Conservation (phyloP, 2,329 filamentous ascomycete species). For the Teratosphaeria nubilosa region DNA sequence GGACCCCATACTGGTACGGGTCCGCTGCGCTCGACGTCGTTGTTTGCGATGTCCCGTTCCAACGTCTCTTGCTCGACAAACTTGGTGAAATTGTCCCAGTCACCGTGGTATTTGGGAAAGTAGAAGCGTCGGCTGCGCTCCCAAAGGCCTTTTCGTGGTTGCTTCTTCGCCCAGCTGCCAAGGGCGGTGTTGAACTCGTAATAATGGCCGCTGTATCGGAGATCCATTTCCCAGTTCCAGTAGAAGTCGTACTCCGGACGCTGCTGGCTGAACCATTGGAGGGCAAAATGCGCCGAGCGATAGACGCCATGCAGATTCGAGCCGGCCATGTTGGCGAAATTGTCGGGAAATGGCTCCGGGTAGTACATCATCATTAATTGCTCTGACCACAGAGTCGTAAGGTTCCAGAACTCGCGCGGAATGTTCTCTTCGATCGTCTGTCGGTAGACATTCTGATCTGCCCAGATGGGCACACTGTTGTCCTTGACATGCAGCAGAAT, state of each 20-base stretch:
- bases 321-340: constrained; percentile 51
- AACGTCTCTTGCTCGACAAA: constrained; percentile 51
- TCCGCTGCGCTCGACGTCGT: constrained; percentile 40
- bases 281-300: constrained; percentile 46
- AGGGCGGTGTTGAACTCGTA: constrained; percentile 68
- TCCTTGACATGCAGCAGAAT: constrained; percentile 80
- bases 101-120: constrained; percentile 58
- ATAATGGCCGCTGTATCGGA: constrained; percentile 69
- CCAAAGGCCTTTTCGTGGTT: constrained; percentile 64
- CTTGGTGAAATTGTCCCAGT: constrained; percentile 57
- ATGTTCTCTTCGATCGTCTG: constrained; percentile 57
- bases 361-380: constrained; percentile 87
- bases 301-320: constrained; percentile 80
- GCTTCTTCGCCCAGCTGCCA: constrained; percentile 51
- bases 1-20: constrained; percentile 57
- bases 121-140: constrained; percentile 65
- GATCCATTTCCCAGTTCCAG: constrained; percentile 90
- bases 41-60: constrained; percentile 38
- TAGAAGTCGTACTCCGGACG: constrained; percentile 43
- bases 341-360: constrained; percentile 73
- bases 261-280: constrained; percentile 43
- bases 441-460: constrained; percentile 58
- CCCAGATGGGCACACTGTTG: constrained; percentile 65
- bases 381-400: constrained; percentile 89
- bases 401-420: constrained; percentile 75